Evolutionary conservation across 805 yeast genomes (phyloP).

Genomic region (Geotrichum ghanense): DNA sequence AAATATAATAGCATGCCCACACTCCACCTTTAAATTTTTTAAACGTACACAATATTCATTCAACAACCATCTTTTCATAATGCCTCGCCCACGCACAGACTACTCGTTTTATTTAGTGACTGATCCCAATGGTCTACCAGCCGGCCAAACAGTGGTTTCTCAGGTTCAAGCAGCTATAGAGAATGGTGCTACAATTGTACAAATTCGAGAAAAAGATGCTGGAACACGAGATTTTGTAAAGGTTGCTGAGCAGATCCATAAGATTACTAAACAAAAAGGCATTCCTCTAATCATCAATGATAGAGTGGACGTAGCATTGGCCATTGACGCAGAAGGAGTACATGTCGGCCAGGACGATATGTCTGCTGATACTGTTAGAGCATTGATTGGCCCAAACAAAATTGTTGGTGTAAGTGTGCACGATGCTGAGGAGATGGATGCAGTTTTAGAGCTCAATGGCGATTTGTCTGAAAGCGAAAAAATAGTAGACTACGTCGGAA

Average conservation of each 20-base stretch:
- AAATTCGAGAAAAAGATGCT: slow-evolving; percentile 66
- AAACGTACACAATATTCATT: too few relatives aligned
- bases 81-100: slow-evolving; percentile 26
- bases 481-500: slow-evolving; percentile 69
- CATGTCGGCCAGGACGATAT: slow-evolving; percentile 92
- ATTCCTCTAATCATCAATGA: slow-evolving; percentile 82
- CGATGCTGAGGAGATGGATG: slow-evolving; percentile 44
- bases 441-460: slow-evolving; percentile 29
- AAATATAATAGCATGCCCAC: too few relatives aligned
- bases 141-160: slow-evolving; percentile 37
- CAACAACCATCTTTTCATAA: not conserved
- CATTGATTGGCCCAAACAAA: slow-evolving; percentile 53
- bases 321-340: slow-evolving; percentile 81
- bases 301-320: slow-evolving; percentile 79
- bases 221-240: slow-evolving; percentile 58
- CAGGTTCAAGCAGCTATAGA: slow-evolving; percentile 52
- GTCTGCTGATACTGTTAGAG: slow-evolving; percentile 45
- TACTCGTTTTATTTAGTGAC: slow-evolving; percentile 70
- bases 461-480: not conserved
- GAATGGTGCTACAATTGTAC: slow-evolving; percentile 73
- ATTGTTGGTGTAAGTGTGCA: slow-evolving; percentile 73
- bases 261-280: slow-evolving; percentile 42
- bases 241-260: slow-evolving; percentile 49
- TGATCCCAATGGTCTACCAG: slow-evolving; percentile 64
- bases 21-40: too few relatives aligned